Base-by-base conservation (phyloP, 108 stramenopile genomes). In the Cyclotella atomus region DNA sequence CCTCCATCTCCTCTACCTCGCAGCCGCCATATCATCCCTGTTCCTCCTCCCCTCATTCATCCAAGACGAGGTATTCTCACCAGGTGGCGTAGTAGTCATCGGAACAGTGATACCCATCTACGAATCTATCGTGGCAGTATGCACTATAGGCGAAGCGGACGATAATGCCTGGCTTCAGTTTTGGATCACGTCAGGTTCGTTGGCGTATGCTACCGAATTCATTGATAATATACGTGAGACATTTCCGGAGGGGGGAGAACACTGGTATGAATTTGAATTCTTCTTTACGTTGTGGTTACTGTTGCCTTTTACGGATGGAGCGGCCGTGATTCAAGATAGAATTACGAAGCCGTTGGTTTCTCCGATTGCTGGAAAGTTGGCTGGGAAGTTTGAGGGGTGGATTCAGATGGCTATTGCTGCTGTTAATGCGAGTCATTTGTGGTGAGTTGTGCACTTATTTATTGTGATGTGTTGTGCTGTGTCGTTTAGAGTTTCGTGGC, bases 241-340 rank as follows among this genome's bases (percentile, higher is more conserved):
- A 10, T 71, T 81, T 36, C 85, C 81, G 28, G 7, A 47, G n/a
- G 74, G 36, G 15, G 71, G 61, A 16, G 68, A 80, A 33, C 79
- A 86, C 54, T 87, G 86, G 86, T 81, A 87, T 68, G 64, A 81
- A 45, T 78, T 87, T 61, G 79, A 84, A 54, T 82, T 84, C 71
- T 83, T 86, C 49, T 60, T 79, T 29, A 70, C 68, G 7, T 25
- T 81, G 15, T 86, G 85, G 85, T 45, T 86, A 27, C 45, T 86
- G 21, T 55, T 87, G 15, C 86, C 86, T 9, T 78, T 72, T 29
- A 84, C 83, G 14, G 81, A 87, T 50, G 86, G 86, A n/a, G 49
- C 83, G 17, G 53, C 72, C n/a, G 54, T 83, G 20, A 43, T 83
- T 29, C 83, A 81, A 32, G 76, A 84, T n/a, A n/a, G n/a, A n/a